phyloP scores from a whole-genome alignment of 805 yeast species.

The Saturnispora hagleri region DNA sequence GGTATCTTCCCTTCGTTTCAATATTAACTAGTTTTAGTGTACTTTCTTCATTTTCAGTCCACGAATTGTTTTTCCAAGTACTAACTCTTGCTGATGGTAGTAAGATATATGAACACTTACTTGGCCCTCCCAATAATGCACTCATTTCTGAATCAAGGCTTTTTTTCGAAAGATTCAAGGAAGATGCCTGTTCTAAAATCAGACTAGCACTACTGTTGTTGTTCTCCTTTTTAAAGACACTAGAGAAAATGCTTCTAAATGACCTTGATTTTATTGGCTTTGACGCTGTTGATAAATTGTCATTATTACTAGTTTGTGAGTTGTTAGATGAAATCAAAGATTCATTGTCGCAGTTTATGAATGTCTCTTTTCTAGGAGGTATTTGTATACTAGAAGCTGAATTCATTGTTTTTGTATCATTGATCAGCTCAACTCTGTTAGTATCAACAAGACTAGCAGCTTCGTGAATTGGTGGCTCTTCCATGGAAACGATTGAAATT shows the following conservation, averaged over 20 bases:
- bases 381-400: neutral
- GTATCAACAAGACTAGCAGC: neutral
- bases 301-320: neutral
- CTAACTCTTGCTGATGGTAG: constrained; percentile 20
- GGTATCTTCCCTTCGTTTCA: neutral
- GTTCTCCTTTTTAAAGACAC: neutral
- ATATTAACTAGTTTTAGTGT: neutral
- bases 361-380: neutral
- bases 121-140: neutral
- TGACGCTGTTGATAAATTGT: neutral
- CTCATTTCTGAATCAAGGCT: neutral
- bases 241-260: constrained; percentile 19
- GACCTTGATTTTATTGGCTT: constrained; percentile 17
- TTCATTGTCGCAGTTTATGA: neutral
- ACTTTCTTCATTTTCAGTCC: constrained; percentile 17
- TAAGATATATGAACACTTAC: neutral
- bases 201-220: constrained; percentile 4
- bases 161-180: neutral
- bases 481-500: constrained; percentile 7
- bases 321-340: neutral
- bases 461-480: neutral
- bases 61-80: constrained; percentile 20
- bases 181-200: constrained; percentile 4
- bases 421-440: neutral
- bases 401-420: neutral